Conservation (phyloP, 768 basidiomycete genomes). For the Rhodotorula diobovata region DNA sequence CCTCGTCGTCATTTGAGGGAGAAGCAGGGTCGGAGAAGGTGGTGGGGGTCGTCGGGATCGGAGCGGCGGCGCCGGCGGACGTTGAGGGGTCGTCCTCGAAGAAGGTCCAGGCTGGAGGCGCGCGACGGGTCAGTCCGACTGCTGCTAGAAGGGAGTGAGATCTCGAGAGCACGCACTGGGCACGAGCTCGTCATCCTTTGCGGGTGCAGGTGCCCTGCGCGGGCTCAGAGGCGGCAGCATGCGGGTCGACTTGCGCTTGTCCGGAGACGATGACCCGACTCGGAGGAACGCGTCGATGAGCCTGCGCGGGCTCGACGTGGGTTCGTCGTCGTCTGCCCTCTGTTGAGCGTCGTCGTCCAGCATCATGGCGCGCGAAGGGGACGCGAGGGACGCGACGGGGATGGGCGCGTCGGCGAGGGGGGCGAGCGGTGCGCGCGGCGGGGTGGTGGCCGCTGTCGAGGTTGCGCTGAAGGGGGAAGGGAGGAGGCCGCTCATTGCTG, state of each 20-base stretch:
- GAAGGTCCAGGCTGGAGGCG: conserved; percentile 18
- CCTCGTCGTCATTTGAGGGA: not conserved
- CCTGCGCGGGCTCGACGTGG: not conserved
- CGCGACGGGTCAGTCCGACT: not conserved
- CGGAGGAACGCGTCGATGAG: conserved; percentile 24
- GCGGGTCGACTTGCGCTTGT: not conserved
- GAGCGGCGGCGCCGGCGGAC: not conserved
- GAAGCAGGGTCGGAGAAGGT: not conserved
- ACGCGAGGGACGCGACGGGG: not conserved
- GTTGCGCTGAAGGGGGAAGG: conserved; percentile 9
- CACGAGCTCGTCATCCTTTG: not conserved
- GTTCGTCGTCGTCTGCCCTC: conserved; percentile 1
- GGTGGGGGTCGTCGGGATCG: not conserved
- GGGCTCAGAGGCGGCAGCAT: conserved; percentile 6
- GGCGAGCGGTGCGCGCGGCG: not conserved
- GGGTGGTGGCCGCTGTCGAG: not conserved
- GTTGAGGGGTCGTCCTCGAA: conserved; percentile 8
- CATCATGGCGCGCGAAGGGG: not conserved
- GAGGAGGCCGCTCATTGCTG: conserved; percentile 8
- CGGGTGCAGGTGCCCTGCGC: not conserved
- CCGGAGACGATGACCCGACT: not conserved
- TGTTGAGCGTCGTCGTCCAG: conserved; percentile 16
- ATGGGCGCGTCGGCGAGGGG: conserved; percentile 17
- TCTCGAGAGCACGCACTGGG: not conserved
- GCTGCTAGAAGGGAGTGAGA: not conserved